Percentiles rank a stretch among this genome's conserved stretches.
Conservation (phyloP, 192 early-diverging fungal genomes). For the Rhizoclosmatium sp. region DNA sequence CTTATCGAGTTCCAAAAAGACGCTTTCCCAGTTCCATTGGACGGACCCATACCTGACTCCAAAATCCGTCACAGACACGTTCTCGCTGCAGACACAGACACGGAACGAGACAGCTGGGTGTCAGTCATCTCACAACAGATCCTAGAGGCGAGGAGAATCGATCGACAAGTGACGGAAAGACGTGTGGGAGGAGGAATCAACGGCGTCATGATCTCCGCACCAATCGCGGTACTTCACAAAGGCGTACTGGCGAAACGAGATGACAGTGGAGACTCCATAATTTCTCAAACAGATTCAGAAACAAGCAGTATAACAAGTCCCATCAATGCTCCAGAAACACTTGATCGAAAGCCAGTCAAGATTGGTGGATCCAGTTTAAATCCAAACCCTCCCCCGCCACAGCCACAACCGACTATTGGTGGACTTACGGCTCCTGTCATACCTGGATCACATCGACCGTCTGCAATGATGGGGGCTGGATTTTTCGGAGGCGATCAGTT, state of each 20-base stretch:
- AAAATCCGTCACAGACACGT: constrained; percentile 76
- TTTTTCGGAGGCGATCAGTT: too few species aligned
- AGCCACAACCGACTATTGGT: neutral
- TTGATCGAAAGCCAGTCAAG: too few species aligned
- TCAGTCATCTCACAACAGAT: constrained; percentile 70
- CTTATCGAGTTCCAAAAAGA: constrained; percentile 77
- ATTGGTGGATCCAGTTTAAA: too few species aligned
- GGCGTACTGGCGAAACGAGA: too few species aligned
- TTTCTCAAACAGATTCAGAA: too few species aligned
- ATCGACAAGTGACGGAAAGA: neutral
- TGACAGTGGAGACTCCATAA: too few species aligned
- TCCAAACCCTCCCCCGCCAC: neutral
- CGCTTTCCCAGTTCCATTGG: constrained; percentile 32
- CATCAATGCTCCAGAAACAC: too few species aligned
- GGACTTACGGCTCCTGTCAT: neutral
- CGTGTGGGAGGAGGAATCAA: neutral
- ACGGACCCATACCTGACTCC: constrained; percentile 43
- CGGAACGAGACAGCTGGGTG: constrained; percentile 93
- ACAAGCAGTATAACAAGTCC: too few species aligned
- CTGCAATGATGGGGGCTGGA: too few species aligned
- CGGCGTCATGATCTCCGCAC: too few species aligned
- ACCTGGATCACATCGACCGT: too few species aligned
- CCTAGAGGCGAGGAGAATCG: constrained; percentile 34
- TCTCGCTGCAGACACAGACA: constrained; percentile 87
- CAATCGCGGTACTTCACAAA: too few species aligned